Evolutionary conservation across 75 land plant genomes (phyloP).

Genomic region (Larix kaempferi): DNA sequence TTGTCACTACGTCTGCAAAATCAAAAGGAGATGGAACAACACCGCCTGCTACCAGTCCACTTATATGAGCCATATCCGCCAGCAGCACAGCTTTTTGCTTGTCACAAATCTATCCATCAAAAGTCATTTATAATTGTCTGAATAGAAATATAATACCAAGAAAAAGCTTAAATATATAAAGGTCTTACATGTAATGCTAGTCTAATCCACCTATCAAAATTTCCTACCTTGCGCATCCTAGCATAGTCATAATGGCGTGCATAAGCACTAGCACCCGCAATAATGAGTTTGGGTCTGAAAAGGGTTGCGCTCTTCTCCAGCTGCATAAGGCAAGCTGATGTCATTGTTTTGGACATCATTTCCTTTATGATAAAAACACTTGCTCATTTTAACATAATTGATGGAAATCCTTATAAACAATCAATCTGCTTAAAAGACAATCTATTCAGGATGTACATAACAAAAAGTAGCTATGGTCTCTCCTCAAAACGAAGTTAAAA

Average conservation of each 20-base stretch:
- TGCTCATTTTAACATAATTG: too few relatives aligned
- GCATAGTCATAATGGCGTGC: conserved; percentile 58
- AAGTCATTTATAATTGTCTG: too few relatives aligned
- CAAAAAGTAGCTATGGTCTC: too few relatives aligned
- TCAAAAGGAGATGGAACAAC: conserved; percentile 32
- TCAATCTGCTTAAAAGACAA: too few relatives aligned
- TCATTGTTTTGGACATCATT: too few relatives aligned
- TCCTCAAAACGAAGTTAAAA: too few relatives aligned
- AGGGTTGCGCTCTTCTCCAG: conserved; percentile 39
- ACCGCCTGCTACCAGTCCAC: conserved; percentile 37
- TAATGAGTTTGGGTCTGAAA: conserved; percentile 47
- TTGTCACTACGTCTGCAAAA: conserved; percentile 32
- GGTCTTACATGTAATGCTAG: not conserved
- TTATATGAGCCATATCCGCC: conserved; percentile 47
- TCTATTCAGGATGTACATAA: too few relatives aligned
- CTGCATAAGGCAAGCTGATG: conserved; percentile 16
- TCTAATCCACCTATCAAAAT: not conserved
- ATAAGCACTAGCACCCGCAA: conserved; percentile 60
- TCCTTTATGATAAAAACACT: too few relatives aligned
- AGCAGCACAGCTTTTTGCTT: conserved; percentile 33
- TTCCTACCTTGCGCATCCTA: conserved; percentile 48
- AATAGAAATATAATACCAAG: too few relatives aligned
- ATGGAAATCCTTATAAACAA: too few relatives aligned
- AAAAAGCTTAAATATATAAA: not conserved
- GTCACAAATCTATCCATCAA: conserved; percentile 28